phyloP scores from a whole-genome alignment of 2,329 filamentous ascomycete species.

The Aureobasidium uvarum region DNA sequence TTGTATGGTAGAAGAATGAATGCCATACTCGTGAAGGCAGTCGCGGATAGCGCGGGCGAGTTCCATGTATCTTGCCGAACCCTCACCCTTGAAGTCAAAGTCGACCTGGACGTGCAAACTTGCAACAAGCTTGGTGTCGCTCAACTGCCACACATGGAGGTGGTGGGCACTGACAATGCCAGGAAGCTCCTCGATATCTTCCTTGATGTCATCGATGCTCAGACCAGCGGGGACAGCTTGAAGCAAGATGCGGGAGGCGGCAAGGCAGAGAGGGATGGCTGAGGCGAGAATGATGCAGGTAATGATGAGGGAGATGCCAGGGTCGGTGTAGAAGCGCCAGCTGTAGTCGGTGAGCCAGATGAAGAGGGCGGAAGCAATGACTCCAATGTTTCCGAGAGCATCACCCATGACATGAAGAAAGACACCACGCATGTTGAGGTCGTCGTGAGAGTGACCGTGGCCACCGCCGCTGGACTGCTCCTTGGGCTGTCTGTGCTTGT shows the following conservation, averaged over 20 bases:
- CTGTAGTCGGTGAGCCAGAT: conserved; percentile 88
- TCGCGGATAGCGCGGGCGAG: conserved; percentile 77
- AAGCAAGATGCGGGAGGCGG: conserved; percentile 81
- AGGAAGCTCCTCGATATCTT: conserved; percentile 81
- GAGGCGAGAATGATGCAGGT: conserved; percentile 72
- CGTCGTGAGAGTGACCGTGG: conserved; percentile 74
- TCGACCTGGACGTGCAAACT: conserved; percentile 90
- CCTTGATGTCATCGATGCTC: conserved; percentile 82
- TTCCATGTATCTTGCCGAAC: conserved; percentile 80
- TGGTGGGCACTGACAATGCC: conserved; percentile 92
- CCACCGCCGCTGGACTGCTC: conserved; percentile 58
- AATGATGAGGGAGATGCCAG: conserved; percentile 88
- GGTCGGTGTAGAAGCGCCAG: conserved; percentile 85
- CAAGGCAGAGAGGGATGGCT: conserved; percentile 73
- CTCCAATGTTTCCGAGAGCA: conserved; percentile 80
- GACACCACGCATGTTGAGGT: conserved; percentile 89
- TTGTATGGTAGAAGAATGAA: conserved; percentile 96
- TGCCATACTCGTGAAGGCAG: conserved; percentile 92
- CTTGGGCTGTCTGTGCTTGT: conserved; percentile 78
- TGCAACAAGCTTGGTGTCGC: conserved; percentile 89
- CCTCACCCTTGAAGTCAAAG: conserved; percentile 82
- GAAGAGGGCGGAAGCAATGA: conserved; percentile 76
- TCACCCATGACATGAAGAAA: conserved; percentile 73
- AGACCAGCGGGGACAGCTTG: conserved; percentile 92
- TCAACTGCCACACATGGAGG: conserved; percentile 96